Base-by-base conservation (phyloP, 441 rosid genomes). In the Erysimum cheiri region DNA sequence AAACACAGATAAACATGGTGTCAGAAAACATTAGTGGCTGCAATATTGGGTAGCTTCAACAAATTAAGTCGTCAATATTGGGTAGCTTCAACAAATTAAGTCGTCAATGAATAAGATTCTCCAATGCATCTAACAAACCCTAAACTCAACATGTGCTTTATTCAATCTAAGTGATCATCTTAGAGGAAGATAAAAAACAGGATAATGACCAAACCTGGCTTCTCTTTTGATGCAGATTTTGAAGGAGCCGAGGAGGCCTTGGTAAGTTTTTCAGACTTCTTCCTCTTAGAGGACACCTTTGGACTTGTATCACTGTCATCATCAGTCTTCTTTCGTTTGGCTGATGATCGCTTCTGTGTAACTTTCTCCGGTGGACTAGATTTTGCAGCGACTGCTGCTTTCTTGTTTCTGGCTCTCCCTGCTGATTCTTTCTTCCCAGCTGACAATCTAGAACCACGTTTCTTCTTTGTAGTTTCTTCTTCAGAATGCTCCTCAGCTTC, bases 211-310 rank as follows among this genome's bases (percentile, higher is more conserved):
- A 32, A 29, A 76, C 95, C 87, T 56, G 85, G 56, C 81, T 82
- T 94, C 83, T 85, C 96, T 85, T 84, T 85, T 33, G 83, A 64
- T 14, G 84, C 81, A 68, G 90, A 76, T 74, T 88, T 91, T 15
- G 75, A 37, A 39, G 88, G 83, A 46, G 81, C 53, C 1, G 82
- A 69, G 41, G 90, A 75, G 33, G 81, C 88, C 82, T 84, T 85
- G 9, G 71, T 31, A 24, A 17, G 72, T 56, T 75, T 81, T 32
- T 75, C 89, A 32, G 68, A 69, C 72, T 74, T 89, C 82, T 84
- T 87, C 81, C 84, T 90, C 73, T 87, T 87, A 9, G 95, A 84
- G 59, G 83, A 81, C 37, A 77, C 83, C 79, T 81, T 86, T 48
- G 92, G 88, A 74, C 80, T 84, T 49, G 67, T 22, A 58, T 90